Percentiles rank a stretch among this genome's conserved stretches.
Conservation (phyloP, 2,329 filamentous ascomycete species). For the Aureobasidium sp. region DNA sequence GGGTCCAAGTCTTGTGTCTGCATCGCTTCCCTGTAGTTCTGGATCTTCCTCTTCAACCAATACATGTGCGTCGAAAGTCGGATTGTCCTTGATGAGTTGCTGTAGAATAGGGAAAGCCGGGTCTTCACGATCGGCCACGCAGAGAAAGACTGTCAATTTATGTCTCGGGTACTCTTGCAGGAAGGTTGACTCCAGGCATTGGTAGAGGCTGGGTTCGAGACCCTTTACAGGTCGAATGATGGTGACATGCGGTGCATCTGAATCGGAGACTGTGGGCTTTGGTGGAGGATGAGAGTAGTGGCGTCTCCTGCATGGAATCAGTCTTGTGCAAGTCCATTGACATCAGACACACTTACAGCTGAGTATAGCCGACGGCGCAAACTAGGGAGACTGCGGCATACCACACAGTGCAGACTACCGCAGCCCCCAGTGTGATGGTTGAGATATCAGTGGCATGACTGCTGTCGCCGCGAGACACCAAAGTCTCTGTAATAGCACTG, state of each 20-base stretch:
- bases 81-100: slow-evolving; percentile 65
- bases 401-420: slow-evolving; percentile 28
- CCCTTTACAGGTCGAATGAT: slow-evolving; percentile 91
- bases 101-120: slow-evolving; percentile 69
- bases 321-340: background rate
- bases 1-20: slow-evolving; percentile 58
- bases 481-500: slow-evolving; percentile 21
- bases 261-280: slow-evolving; percentile 26
- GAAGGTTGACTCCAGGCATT: slow-evolving; percentile 83
- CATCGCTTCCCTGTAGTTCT: slow-evolving; percentile 50
- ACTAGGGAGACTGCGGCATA: slow-evolving; percentile 20
- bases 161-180: slow-evolving; percentile 70
- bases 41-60: slow-evolving; percentile 79
- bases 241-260: slow-evolving; percentile 67
- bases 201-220: slow-evolving; percentile 80
- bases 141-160: slow-evolving; percentile 74
- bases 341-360: background rate
- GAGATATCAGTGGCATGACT: slow-evolving; percentile 17
- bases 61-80: slow-evolving; percentile 61
- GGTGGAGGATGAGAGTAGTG: slow-evolving; percentile 43
- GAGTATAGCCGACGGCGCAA: slow-evolving; percentile 11
- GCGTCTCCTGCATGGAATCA: slow-evolving; percentile 41
- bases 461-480: slow-evolving; percentile 13
- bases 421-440: slow-evolving; percentile 21
- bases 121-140: slow-evolving; percentile 67